phyloP scores from a whole-genome alignment of 2,329 filamentous ascomycete species.

The Xylariaceae sp. region DNA sequence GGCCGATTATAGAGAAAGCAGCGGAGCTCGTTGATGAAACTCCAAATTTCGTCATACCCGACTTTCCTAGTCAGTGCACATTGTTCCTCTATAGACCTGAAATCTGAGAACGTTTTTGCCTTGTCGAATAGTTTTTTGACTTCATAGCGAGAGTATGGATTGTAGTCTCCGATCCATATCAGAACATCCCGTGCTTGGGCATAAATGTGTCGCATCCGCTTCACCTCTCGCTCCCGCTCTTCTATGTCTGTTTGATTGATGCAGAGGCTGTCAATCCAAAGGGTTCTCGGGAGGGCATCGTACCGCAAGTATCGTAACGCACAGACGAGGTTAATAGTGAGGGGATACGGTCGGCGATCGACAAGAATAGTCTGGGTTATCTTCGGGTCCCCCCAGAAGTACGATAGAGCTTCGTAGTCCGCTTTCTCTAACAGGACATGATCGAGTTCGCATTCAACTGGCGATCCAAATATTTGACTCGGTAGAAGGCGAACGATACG shows the following conservation, averaged over 20 bases:
- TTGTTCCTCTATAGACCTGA: slow-evolving; percentile 1
- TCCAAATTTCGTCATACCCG: slow-evolving; percentile 13
- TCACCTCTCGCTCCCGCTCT: slow-evolving; percentile 14
- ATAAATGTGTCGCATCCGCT: slow-evolving; percentile 18
- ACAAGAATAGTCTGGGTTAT: slow-evolving; percentile 15
- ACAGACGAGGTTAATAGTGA: slow-evolving; percentile 16
- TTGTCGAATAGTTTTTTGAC: slow-evolving; percentile 9
- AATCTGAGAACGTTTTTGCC: not conserved
- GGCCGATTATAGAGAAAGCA: slow-evolving; percentile 6
- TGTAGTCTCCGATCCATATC: slow-evolving; percentile 14
- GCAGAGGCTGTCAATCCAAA: slow-evolving; percentile 21
- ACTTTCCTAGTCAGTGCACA: not conserved
- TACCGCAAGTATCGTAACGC: slow-evolving; percentile 10
- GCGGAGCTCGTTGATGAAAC: slow-evolving; percentile 7
- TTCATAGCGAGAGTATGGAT: slow-evolving; percentile 7
- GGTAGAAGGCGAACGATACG: slow-evolving; percentile 15
- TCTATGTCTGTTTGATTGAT: slow-evolving; percentile 16
- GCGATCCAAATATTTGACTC: slow-evolving; percentile 6
- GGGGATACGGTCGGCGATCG: slow-evolving; percentile 11
- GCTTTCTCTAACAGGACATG: slow-evolving; percentile 9
- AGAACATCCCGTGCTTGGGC: slow-evolving; percentile 4
- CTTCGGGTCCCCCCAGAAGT: slow-evolving; percentile 19
- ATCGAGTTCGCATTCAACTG: slow-evolving; percentile 17
- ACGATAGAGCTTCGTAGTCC: slow-evolving; percentile 19
- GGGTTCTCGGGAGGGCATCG: slow-evolving; percentile 13